Evolutionary conservation across 78 protist genomes (phyloP).

Genomic region (Fonticula alba): DNA sequence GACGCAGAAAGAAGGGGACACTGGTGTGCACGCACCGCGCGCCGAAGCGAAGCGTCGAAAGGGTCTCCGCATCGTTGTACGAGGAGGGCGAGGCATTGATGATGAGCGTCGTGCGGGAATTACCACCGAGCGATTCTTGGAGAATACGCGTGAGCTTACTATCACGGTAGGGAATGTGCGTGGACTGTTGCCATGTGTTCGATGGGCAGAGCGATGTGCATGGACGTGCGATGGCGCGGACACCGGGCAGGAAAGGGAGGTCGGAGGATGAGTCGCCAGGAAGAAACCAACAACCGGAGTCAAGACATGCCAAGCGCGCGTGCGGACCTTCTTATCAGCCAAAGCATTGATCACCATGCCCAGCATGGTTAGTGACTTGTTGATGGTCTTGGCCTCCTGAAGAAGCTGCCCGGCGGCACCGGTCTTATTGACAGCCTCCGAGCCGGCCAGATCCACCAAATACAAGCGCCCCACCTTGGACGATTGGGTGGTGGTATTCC

Average conservation of each 20-base stretch:
- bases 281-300: background rate
- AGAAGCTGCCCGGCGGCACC: slow-evolving; percentile 29
- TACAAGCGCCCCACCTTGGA: slow-evolving; percentile 1
- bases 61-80: slow-evolving; percentile 15
- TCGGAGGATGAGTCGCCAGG: background rate
- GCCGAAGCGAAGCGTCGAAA: slow-evolving; percentile 30
- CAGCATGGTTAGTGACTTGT: slow-evolving; percentile 40
- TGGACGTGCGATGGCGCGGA: background rate
- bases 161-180: slow-evolving; percentile 33
- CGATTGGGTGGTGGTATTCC: background rate
- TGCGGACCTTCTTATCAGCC: background rate
- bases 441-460: slow-evolving; percentile 42
- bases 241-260: background rate
- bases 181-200: background rate
- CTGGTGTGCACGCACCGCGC: slow-evolving; percentile 7
- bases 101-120: slow-evolving; percentile 27
- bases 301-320: background rate
- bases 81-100: slow-evolving; percentile 17
- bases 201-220: background rate
- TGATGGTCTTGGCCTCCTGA: slow-evolving; percentile 46
- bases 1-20: slow-evolving; percentile 1
- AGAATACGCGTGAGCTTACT: slow-evolving; percentile 31
- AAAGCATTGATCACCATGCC: slow-evolving; percentile 43
- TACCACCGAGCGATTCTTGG: slow-evolving; percentile 38
- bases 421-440: slow-evolving; percentile 23